A percentile compares a stretch with the other conserved stretches of the same genome.
Evolutionary conservation across 2,329 filamentous ascomycete species (phyloP).

Genomic region (Onygena corvina): DNA sequence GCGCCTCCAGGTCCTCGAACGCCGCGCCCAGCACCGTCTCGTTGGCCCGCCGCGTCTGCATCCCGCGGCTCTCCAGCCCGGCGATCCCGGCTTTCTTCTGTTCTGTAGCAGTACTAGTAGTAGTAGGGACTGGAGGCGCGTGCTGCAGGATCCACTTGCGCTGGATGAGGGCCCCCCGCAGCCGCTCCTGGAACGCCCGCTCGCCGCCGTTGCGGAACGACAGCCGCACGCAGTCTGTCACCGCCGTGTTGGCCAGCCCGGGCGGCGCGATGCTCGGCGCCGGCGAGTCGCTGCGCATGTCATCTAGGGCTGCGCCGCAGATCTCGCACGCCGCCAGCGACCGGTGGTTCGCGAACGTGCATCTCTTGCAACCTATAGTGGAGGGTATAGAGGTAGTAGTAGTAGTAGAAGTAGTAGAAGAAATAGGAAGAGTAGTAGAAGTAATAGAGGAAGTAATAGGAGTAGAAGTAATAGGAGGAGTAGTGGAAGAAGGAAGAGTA

Average conservation of each 20-base stretch:
- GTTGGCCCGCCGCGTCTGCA: slow-evolving; percentile 82
- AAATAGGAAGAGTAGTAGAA: slow-evolving; percentile 46
- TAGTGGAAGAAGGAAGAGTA: neutral
- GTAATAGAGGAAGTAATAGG: slow-evolving; percentile 69
- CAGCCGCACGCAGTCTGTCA: slow-evolving; percentile 68
- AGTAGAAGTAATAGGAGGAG: slow-evolving; percentile 34
- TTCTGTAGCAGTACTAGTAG: neutral
- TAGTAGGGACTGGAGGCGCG: slow-evolving; percentile 62
- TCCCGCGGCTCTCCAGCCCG: slow-evolving; percentile 72
- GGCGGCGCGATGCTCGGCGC: slow-evolving; percentile 43
- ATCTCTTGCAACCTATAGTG: slow-evolving; percentile 55
- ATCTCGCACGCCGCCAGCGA: slow-evolving; percentile 80
- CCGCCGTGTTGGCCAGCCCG: slow-evolving; percentile 43
- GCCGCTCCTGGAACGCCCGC: slow-evolving; percentile 75
- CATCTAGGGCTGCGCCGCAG: slow-evolving; percentile 64
- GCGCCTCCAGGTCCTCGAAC: slow-evolving; percentile 88
- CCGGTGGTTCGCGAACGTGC: slow-evolving; percentile 88
- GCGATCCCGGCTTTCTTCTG: slow-evolving; percentile 60
- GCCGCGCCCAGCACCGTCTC: slow-evolving; percentile 84
- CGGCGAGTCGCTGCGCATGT: slow-evolving; percentile 22
- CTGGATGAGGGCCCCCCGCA: slow-evolving; percentile 80
- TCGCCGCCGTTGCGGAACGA: slow-evolving; percentile 85
- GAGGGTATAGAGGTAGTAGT: neutral
- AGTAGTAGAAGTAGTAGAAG: slow-evolving; percentile 12
- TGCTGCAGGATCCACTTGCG: slow-evolving; percentile 89